phyloP scores from a whole-genome alignment of 2,329 filamentous ascomycete species.

The Colletotrichum filicis region DNA sequence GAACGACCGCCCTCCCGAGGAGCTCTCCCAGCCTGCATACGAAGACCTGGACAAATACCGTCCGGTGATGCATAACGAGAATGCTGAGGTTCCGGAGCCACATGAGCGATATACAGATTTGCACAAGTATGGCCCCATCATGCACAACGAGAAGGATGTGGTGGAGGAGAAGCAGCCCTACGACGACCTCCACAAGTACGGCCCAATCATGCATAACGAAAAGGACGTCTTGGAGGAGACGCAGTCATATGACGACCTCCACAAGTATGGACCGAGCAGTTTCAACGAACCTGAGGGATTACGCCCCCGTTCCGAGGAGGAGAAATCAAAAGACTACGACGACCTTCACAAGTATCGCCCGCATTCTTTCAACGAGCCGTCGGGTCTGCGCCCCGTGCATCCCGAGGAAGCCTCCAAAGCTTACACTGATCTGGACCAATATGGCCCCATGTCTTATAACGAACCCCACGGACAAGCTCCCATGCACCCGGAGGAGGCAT shows the following conservation, averaged over 20 bases:
- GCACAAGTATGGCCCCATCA: constrained; percentile 35
- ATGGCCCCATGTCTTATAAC: constrained; percentile 40
- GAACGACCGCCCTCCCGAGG: constrained; percentile 34
- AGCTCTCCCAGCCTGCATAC: constrained; percentile 42
- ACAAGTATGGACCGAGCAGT: constrained; percentile 47
- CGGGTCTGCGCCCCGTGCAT: constrained; percentile 43
- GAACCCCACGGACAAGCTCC: constrained; percentile 37
- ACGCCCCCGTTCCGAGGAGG: constrained; percentile 44
- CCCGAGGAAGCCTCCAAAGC: constrained; percentile 48
- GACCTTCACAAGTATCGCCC: constrained; percentile 49
- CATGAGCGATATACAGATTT: constrained; percentile 36
- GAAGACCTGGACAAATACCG: constrained; percentile 50
- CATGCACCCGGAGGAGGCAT: constrained; percentile 19
- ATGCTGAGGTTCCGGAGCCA: constrained; percentile 27
- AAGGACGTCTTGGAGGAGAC: constrained; percentile 50
- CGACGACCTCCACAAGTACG: constrained; percentile 50
- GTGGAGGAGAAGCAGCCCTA: constrained; percentile 51
- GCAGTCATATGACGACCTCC: constrained; percentile 52
- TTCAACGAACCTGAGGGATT: constrained; percentile 52
- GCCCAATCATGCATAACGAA: constrained; percentile 44
- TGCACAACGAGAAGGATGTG: constrained; percentile 50
- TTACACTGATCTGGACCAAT: constrained; percentile 54
- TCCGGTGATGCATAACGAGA: constrained; percentile 48
- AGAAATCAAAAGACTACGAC: constrained; percentile 52
- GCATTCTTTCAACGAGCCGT: constrained; percentile 47